Evolutionary conservation across 768 basidiomycete genomes (phyloP).

Genomic region (Ephemerocybe angulata): DNA sequence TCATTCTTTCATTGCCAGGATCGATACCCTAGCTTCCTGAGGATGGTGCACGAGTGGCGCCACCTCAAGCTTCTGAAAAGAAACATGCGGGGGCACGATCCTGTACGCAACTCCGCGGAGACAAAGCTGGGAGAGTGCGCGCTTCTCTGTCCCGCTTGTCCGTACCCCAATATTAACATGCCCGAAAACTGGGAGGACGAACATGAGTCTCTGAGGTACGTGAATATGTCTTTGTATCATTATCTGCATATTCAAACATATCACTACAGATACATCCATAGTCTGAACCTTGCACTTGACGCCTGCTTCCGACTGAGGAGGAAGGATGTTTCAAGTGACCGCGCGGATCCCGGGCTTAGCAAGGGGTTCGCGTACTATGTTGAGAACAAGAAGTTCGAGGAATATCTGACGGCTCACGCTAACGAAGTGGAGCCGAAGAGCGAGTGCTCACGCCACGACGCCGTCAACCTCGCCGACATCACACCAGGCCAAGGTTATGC

Average conservation of each 20-base stretch:
- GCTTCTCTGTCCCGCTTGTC: slow-evolving; percentile 24
- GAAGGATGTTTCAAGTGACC: background rate
- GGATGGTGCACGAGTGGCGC: slow-evolving; percentile 12
- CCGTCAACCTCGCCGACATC: no score
- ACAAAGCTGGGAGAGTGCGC: slow-evolving; percentile 16
- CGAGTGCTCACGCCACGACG: no score
- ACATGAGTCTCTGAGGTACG: background rate
- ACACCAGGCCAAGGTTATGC: no score
- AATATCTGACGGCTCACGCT: background rate
- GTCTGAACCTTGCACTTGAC: background rate
- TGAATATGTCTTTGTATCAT: no score
- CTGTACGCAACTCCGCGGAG: background rate
- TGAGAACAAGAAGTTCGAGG: background rate
- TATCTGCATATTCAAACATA: background rate
- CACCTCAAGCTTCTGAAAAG: slow-evolving; percentile 22
- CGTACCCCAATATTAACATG: slow-evolving; percentile 18
- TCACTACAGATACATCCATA: background rate
- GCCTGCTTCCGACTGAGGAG: background rate
- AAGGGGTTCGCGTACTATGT: background rate
- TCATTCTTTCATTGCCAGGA: background rate
- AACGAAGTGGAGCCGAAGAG: background rate
- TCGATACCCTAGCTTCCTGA: background rate
- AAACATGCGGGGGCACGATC: slow-evolving; percentile 17
- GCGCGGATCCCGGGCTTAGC: background rate
- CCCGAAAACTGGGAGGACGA: slow-evolving; percentile 13